These are phyloP conservation scores for Gypsophila paniculata DNA, from an alignment of 179 eudicot genomes.

Conservation along the genomic window DNA sequence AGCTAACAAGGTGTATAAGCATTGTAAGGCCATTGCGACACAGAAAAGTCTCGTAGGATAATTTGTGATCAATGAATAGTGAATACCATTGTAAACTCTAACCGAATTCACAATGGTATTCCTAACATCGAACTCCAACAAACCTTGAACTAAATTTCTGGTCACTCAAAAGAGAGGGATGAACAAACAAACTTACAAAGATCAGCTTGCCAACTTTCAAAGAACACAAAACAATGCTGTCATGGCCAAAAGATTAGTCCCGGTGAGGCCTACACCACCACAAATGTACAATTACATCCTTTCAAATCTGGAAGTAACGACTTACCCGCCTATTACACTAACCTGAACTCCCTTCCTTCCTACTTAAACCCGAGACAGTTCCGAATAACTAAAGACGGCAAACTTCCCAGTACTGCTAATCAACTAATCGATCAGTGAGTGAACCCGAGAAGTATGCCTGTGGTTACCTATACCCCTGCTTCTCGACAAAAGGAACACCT, in stretches of 20 bases:
- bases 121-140: too few relatives aligned
- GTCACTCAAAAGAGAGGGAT: neutral
- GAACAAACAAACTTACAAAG: neutral
- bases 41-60: too few relatives aligned
- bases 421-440: neutral
- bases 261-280: slow-evolving; percentile 12
- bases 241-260: slow-evolving; percentile 13
- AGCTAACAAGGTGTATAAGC: too few relatives aligned
- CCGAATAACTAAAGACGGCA: neutral
- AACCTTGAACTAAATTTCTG: too few relatives aligned
- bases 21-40: too few relatives aligned
- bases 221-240: neutral
- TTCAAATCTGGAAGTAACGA: slow-evolving; percentile 11
- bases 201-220: neutral
- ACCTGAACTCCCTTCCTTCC: too few relatives aligned
- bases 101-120: too few relatives aligned
- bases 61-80: too few relatives aligned
- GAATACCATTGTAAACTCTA: too few relatives aligned
- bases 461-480: slow-evolving; percentile 25
- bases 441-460: slow-evolving; percentile 19
- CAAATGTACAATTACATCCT: slow-evolving; percentile 27
- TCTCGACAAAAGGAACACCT: slow-evolving; percentile 4
- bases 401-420: slow-evolving; percentile 8
- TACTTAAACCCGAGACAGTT: neutral
- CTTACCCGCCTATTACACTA: slow-evolving; percentile 1